phyloP scores from a whole-genome alignment of 106 monocot genomes.

The Dendrobium nobile region DNA sequence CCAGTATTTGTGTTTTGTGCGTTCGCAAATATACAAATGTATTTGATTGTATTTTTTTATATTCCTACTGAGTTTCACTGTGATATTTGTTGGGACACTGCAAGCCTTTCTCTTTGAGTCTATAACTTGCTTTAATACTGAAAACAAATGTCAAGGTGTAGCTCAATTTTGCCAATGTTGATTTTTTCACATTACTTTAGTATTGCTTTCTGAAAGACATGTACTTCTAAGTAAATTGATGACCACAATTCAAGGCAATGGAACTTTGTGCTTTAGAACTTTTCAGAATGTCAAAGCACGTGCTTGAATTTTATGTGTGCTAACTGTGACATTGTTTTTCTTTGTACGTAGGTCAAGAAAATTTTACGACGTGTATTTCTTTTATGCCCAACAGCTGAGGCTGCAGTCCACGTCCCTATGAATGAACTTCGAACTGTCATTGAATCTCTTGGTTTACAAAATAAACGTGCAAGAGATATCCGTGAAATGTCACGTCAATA shows the following conservation, averaged over 20 bases:
- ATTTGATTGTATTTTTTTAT: too few relatives aligned
- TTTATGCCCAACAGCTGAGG: constrained; percentile 26
- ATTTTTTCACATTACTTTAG: too few relatives aligned
- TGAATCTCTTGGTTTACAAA: constrained; percentile 29
- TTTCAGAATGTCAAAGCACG: background rate
- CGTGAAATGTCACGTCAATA: constrained; percentile 27
- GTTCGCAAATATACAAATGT: too few relatives aligned
- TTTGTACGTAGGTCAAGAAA: constrained; percentile 16
- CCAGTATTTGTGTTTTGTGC: too few relatives aligned
- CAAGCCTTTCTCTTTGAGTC: too few relatives aligned
- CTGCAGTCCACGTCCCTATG: constrained; percentile 2
- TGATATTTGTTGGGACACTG: too few relatives aligned
- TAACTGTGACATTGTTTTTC: background rate
- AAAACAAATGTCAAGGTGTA: too few relatives aligned
- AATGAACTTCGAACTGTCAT: constrained; percentile 21
- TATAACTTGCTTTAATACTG: too few relatives aligned
- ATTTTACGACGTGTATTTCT: constrained; percentile 19
- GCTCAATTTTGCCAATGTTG: too few relatives aligned
- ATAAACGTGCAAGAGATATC: constrained; percentile 29
- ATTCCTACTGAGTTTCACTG: too few relatives aligned
- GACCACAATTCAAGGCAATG: background rate
- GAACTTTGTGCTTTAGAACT: background rate
- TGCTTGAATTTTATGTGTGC: background rate
- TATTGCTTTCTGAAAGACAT: too few relatives aligned
- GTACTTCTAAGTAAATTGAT: background rate